Conservation (phyloP, 83 land plant species). For the Diphasiastrum complanatum region DNA sequence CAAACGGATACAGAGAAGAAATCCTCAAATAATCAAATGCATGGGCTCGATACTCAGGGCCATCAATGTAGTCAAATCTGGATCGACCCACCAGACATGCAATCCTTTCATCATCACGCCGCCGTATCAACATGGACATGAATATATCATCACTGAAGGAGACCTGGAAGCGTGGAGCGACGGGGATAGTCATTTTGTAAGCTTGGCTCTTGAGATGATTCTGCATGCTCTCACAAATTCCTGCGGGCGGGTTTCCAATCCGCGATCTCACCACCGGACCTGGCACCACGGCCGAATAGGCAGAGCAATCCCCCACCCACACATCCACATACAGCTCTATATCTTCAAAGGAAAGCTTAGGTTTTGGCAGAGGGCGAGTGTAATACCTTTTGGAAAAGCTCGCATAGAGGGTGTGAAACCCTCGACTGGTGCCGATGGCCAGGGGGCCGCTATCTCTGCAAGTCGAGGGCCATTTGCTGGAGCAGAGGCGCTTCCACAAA, state of each 20-base stretch:
- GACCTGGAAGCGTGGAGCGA: slow-evolving; percentile 49
- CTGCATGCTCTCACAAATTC: slow-evolving; percentile 50
- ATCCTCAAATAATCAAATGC: slow-evolving; percentile 81
- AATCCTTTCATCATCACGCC: slow-evolving; percentile 59
- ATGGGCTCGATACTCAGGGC: slow-evolving; percentile 57
- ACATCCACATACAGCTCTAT: slow-evolving; percentile 77
- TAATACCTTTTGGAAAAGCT: slow-evolving; percentile 46
- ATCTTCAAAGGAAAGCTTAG: slow-evolving; percentile 63
- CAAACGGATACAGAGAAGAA: slow-evolving; percentile 62
- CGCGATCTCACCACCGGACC: slow-evolving; percentile 48
- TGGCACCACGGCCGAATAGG: slow-evolving; percentile 63
- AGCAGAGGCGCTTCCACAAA: slow-evolving; percentile 74
- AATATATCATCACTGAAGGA: slow-evolving; percentile 36
- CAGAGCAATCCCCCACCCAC: slow-evolving; percentile 51
- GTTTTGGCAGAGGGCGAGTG: slow-evolving; percentile 43
- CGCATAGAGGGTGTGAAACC: slow-evolving; percentile 51
- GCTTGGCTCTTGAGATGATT: slow-evolving; percentile 49
- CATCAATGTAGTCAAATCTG: slow-evolving; percentile 73
- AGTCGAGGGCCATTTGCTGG: slow-evolving; percentile 74
- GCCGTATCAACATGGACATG: slow-evolving; percentile 63
- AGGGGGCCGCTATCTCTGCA: slow-evolving; percentile 44
- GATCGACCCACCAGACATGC: slow-evolving; percentile 66
- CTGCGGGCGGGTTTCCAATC: slow-evolving; percentile 48
- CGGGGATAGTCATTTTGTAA: slow-evolving; percentile 67
- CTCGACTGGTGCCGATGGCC: slow-evolving; percentile 27